Evolutionary conservation across 352 stramenopile species (phyloP), one percentile per base, ranked within the genome.

Genomic region (Pythium apleroticum): DNA sequence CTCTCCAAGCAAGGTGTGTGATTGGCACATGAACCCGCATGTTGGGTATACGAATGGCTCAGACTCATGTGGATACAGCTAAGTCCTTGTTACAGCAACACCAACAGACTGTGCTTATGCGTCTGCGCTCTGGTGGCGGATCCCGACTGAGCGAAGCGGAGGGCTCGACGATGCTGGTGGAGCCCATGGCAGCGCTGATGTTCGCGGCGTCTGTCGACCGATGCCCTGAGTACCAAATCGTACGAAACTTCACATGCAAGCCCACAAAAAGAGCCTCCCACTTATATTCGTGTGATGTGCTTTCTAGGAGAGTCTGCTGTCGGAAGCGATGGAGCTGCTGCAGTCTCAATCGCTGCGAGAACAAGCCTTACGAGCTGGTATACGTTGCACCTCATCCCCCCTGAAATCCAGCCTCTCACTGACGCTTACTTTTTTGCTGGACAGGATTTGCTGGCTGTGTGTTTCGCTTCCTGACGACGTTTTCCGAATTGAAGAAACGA

Each of bases 111-210:
- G 60, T 87, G 7, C 46, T 70, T 30, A 66, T 78, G 60, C 66
- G 74, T 2, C 65, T 89, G 10, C 76, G 81, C 10, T 71, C 68
- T 10, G 66, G 69, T 10, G 66, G 69, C 7, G 30, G 50, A 7
- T 30, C 68, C 15, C 54, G 74, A 17, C 78, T 82, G 30, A 69
- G 66, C 17, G 79, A 88, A 37, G 79, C 77, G 0, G 76, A 86
- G 41, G 77, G 73, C 57, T 88, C 77, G 30, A 88, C 77, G 10
- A 55, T 63, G 28, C 24, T 78, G 3, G 80, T 82, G 24, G 81
- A 93, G 24, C 82, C 84, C 17, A 72, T 91, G 56, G 74, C 76
- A 1, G 80, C 78, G 17, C 78, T 93, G 37, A 77, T 87, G 77
- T 90, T 81, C 55, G 84, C 77, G 4, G 72, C 73, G 8, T 85